Percentiles rank a stretch among this genome's conserved stretches.
These are phyloP conservation scores for Penicillium sp. DNA, from an alignment of 2,329 filamentous ascomycete genomes.

Conservation along the genomic window DNA sequence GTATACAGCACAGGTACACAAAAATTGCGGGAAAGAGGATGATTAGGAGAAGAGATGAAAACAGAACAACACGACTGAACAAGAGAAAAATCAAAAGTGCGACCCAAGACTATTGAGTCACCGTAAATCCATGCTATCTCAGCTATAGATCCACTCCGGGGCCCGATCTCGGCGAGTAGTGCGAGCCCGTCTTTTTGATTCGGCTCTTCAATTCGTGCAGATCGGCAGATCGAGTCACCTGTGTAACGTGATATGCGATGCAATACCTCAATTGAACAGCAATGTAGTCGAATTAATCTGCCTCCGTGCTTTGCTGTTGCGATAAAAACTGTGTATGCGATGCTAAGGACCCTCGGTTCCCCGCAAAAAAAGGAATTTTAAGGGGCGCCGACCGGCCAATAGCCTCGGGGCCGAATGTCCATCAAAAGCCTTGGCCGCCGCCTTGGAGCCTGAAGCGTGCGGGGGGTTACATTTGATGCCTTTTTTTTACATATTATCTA, in stretches of 20 bases:
- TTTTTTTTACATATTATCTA: not conserved
- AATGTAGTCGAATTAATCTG: too few species aligned
- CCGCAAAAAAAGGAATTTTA: not conserved
- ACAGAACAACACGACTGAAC: not conserved
- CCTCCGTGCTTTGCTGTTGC: too few species aligned
- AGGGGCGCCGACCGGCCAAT: not conserved
- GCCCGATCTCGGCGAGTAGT: conserved; percentile 20
- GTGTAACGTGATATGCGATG: not conserved
- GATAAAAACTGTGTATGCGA: not conserved
- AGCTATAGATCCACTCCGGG: conserved; percentile 11
- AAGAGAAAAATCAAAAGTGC: not conserved
- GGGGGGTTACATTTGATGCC: not conserved
- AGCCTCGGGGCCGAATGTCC: not conserved
- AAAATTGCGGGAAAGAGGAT: not conserved
- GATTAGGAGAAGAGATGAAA: not conserved
- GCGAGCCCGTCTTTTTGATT: not conserved
- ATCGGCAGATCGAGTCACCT: not conserved
- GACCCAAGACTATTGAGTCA: conserved; percentile 13
- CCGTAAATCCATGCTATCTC: conserved; percentile 1
- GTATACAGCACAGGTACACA: not conserved
- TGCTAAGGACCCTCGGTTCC: not conserved
- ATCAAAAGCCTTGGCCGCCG: not conserved
- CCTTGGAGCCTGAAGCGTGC: not conserved
- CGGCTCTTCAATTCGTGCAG: too few species aligned
- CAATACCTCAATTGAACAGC: too few species aligned